Evolutionary conservation across 2,329 filamentous ascomycete species (phyloP).

Genomic region (Aspergillus transmontanensis): DNA sequence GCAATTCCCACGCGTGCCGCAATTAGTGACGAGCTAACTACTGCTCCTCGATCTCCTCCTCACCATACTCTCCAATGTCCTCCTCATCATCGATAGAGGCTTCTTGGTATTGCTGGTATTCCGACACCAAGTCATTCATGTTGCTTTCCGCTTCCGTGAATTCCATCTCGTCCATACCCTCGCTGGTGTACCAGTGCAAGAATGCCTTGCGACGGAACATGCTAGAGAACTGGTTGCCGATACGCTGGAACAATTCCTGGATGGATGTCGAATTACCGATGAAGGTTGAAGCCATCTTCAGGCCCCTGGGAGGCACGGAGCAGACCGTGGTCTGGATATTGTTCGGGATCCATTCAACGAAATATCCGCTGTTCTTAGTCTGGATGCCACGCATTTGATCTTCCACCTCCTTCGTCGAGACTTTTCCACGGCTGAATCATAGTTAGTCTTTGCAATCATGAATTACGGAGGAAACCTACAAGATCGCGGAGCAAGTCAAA

Average conservation of each 20-base stretch:
- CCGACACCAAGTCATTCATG: slow-evolving; percentile 99
- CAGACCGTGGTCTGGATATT: slow-evolving; percentile 99
- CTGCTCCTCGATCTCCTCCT: background rate
- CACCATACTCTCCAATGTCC: slow-evolving; percentile 71
- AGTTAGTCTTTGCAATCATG: background rate
- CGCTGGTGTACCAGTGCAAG: slow-evolving; percentile 99
- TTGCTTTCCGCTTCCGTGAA: slow-evolving; percentile 99
- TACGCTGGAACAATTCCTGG: slow-evolving; percentile 99
- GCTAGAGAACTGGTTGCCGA: slow-evolving; percentile 98
- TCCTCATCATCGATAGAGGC: slow-evolving; percentile 95
- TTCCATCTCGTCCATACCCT: slow-evolving; percentile 99
- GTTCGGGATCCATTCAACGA: slow-evolving; percentile 99
- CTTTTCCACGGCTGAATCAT: slow-evolving; percentile 79
- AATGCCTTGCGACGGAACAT: slow-evolving; percentile 99
- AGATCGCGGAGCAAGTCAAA: slow-evolving; percentile 98
- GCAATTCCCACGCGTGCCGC: background rate
- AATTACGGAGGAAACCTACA: slow-evolving; percentile 54
- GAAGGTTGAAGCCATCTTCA: slow-evolving; percentile 99
- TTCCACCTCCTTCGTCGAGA: slow-evolving; percentile 99
- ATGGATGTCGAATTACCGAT: slow-evolving; percentile 99
- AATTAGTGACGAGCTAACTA: background rate
- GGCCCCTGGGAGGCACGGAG: slow-evolving; percentile 94
- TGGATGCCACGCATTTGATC: slow-evolving; percentile 99
- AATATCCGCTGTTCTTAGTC: slow-evolving; percentile 99
- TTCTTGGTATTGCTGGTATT: slow-evolving; percentile 99